These are phyloP conservation scores for Neovahlkampfia damariscottae DNA, from an alignment of 78 protist species.

Conservation along the genomic window DNA sequence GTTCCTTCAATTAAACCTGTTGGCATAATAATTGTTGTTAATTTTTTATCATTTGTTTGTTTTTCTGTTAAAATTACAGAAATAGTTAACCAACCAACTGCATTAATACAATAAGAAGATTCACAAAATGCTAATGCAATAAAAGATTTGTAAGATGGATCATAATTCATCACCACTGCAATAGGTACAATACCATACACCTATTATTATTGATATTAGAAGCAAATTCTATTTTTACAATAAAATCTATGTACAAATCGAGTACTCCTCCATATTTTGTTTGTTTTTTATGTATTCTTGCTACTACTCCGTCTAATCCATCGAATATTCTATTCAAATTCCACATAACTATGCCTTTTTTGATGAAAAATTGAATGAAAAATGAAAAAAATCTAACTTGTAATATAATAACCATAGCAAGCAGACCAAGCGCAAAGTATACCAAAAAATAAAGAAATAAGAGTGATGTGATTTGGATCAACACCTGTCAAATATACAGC, in stretches of 20 bases:
- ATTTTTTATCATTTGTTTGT: background rate
- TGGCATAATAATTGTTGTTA: background rate
- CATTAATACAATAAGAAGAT: background rate
- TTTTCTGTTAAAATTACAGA: background rate
- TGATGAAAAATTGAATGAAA: too few relatives aligned
- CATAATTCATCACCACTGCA: too few relatives aligned
- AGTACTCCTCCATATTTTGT: background rate
- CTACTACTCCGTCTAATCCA: background rate
- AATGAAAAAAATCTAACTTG: too few relatives aligned
- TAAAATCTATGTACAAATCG: background rate
- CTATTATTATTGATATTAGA: background rate
- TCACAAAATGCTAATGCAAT: background rate
- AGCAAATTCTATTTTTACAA: background rate
- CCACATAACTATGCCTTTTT: too few relatives aligned
- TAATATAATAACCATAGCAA: too few relatives aligned
- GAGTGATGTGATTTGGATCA: too few relatives aligned
- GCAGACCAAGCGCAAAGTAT: too few relatives aligned
- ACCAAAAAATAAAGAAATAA: too few relatives aligned
- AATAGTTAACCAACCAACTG: background rate
- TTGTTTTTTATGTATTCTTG: background rate
- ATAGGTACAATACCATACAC: background rate
- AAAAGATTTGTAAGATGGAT: too few relatives aligned
- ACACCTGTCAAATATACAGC: too few relatives aligned
- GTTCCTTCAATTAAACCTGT: conserved; percentile 4
- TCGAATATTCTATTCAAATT: conserved; percentile 13